Base-by-base conservation (phyloP, 148 eudicot genomes). In the Amaranthus cruentus region DNA sequence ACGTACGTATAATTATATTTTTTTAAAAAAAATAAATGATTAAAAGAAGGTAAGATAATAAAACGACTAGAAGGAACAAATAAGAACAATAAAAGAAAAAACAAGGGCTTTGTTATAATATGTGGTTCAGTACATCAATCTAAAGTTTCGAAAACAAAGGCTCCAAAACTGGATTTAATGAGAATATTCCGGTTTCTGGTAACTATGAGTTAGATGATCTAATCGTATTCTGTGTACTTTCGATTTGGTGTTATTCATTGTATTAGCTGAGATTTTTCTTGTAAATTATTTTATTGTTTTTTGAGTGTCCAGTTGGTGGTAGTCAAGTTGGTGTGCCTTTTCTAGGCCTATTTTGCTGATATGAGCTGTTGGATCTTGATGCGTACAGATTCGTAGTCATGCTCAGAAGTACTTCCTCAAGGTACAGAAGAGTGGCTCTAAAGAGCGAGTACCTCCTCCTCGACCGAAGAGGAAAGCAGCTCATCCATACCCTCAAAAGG, bases 401-500 rank as follows among this genome's bases (percentile, higher is more conserved):
- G 84, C 82, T 14, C 84, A 80, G 11, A 81, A 85, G 77, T 82
- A 80, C 66, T 82, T 79, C 55, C 72, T 81, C 18, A 78, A 82
- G 70, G 77, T 83, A 71, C 86, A 88, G 70, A 88, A 86, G 86
- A 86, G 56, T 68, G 91, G 91, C 15, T 75, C 83, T 38, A 83
- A 81, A 58, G 87, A 86, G 63, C 89, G 81, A 67, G 89, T 88
- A 10, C 91, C 91, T 43, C 91, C 91, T 55, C 87, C 91, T 52
- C 78, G 91, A 46, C 91, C 91, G 10, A 88, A 88, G 82, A 84
- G 87, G 73, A 88, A 88, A 82, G 91, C 91, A 60, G 73, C 87
- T 56, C 87, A 88, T 77, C 91, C 91, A 47, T 88, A 88, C 72
- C 91, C 91, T 7, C 91, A 85, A 46, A 88, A 88, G 75, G 89